phyloP scores from a whole-genome alignment of 805 yeast species.

The Lipomyces oligophaga region DNA sequence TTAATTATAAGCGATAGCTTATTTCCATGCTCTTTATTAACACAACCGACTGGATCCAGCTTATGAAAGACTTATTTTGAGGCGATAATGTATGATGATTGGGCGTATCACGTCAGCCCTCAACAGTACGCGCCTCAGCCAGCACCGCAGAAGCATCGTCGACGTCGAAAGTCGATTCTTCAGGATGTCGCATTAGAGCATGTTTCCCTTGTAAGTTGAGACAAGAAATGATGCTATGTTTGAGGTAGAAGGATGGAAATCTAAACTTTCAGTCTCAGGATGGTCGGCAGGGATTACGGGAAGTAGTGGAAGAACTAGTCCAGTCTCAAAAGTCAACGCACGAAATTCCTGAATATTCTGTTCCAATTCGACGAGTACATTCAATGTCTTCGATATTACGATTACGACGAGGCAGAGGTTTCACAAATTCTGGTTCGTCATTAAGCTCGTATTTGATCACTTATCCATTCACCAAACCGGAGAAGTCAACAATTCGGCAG shows the following conservation, averaged over 20 bases:
- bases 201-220: conserved; percentile 15
- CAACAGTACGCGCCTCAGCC: conserved; percentile 28
- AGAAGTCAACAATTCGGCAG: conserved; percentile 3
- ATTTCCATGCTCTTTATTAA: too few relatives aligned
- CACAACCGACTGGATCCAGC: too few relatives aligned
- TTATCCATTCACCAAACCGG: conserved; percentile 20
- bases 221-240: too few relatives aligned
- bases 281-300: conserved; percentile 9
- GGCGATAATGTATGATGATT: conserved; percentile 28
- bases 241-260: too few relatives aligned
- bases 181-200: conserved; percentile 28
- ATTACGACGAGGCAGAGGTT: conserved; percentile 4
- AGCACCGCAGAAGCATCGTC: conserved; percentile 18
- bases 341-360: conserved; percentile 23
- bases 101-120: conserved; percentile 30
- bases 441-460: too few relatives aligned
- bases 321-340: background rate
- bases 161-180: conserved; percentile 25
- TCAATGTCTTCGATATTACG: conserved; percentile 17
- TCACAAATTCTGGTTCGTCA: too few relatives aligned
- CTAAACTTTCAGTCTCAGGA: conserved; percentile 1
- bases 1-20: too few relatives aligned
- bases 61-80: too few relatives aligned
- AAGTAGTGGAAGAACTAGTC: conserved; percentile 17
- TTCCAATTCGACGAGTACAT: conserved; percentile 20